Evolutionary conservation across 202 grass and related monocot genomes (phyloP).

Genomic region (Setaria italica): DNA sequence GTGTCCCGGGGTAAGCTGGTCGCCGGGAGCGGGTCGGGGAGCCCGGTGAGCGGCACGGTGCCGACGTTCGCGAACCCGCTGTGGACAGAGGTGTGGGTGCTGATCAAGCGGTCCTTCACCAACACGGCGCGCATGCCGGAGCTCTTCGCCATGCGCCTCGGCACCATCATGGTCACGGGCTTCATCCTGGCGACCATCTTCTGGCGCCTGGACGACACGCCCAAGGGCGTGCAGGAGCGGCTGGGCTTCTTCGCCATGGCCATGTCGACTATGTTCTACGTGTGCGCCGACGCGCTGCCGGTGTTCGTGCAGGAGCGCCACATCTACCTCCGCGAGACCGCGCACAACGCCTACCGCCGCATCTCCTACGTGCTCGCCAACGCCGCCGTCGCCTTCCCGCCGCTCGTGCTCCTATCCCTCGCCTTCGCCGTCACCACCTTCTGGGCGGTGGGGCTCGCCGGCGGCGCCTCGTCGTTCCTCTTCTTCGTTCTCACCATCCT

Average conservation of each 20-base stretch:
- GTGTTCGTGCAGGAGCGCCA: conserved; percentile 92
- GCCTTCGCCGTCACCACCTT: conserved; percentile 79
- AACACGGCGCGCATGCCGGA: conserved; percentile 92
- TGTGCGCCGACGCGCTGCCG: conserved; percentile 86
- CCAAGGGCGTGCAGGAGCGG: conserved; percentile 79
- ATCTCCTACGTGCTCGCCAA: conserved; percentile 77
- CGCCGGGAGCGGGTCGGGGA: conserved; percentile 42
- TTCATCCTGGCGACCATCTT: conserved; percentile 93
- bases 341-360: conserved; percentile 86
- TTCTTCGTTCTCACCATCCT: conserved; percentile 69
- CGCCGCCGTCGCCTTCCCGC: conserved; percentile 70
- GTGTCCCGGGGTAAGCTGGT: conserved; percentile 76
- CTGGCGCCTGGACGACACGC: conserved; percentile 75
- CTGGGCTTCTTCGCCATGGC: conserved; percentile 87
- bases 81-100: conserved; percentile 67
- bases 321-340: conserved; percentile 86
- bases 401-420: conserved; percentile 63
- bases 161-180: conserved; percentile 68
- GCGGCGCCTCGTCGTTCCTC: conserved; percentile 59
- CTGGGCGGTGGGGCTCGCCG: conserved; percentile 78
- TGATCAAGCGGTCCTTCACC: conserved; percentile 70
- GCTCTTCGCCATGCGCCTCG: conserved; percentile 73
- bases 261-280: conserved; percentile 98
- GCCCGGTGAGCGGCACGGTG: conserved; percentile 21
- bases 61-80: conserved; percentile 74